Evolutionary conservation across 176 grass and related monocot species (phyloP), one percentile per base, ranked within the genome.

Genomic region (Cenchrus fungigraminus): DNA sequence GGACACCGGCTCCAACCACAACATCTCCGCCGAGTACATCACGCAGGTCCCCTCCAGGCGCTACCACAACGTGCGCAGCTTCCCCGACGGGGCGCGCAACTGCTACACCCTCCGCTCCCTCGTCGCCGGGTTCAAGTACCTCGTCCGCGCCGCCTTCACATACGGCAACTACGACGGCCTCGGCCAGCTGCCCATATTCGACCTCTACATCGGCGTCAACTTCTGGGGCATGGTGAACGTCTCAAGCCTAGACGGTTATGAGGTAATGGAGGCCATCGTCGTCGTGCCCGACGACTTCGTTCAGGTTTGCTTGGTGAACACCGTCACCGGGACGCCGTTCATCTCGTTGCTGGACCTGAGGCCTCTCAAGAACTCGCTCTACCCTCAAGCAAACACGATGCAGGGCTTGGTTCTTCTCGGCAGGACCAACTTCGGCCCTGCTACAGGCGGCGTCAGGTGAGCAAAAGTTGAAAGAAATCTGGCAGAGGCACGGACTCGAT

Each of bases 161-260:
- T 87, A 90, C 78, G 85, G 88, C 9, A 93, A 93, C 78, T 93
- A 93, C 64, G 91, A 93, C 44, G 82, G 82, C 13, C 80, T 93
- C 15, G 20, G 43, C 49, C 68, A 58, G 50, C 12, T 12, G 56
- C 49, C 83, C 20, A 12, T 86, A 11, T 90, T 90, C 71, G 88
- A 90, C 60, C 25, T 90, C 12, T 43, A 90, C 52, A 15, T 82
- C 60, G 88, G 88, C 9, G 88, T 90, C 42, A 90, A 90, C 12
- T 83, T 85, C 61, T 88, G 85, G 91, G 15, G 9, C 47, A 86
- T 5, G 19, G n/a, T 90, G 7, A 90, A 80, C 78, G 12, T 93
- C 40, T 43, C 88, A 0, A 15, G 54, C 59, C 19, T 84, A 0
- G 60, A 9, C 0, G 4, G 0, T 0, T 0, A 0, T 6, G 7